These are phyloP conservation scores for Scheffersomyces quercinus DNA, from an alignment of 1,139 yeast genomes.

Conservation along the genomic window DNA sequence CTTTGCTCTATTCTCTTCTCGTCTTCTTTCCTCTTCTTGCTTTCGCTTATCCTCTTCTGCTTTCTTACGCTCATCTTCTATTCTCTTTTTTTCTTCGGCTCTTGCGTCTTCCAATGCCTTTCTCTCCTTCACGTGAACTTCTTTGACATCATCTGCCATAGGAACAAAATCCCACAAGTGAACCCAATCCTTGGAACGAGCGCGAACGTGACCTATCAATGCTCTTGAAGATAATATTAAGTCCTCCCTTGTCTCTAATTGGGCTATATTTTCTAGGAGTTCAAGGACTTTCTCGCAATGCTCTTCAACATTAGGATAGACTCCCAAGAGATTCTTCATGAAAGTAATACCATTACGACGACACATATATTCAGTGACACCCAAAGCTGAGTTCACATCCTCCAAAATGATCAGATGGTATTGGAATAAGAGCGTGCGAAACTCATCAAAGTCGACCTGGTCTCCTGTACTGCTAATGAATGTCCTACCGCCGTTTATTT, in stretches of 20 bases:
- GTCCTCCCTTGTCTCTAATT: constrained; percentile 72
- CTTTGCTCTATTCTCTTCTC: constrained; percentile 17
- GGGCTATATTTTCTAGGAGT: constrained; percentile 49
- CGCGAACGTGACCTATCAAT: constrained; percentile 67
- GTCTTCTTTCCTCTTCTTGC: constrained; percentile 22
- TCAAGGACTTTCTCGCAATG: constrained; percentile 60
- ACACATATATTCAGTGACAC: constrained; percentile 70
- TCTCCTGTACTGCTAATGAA: constrained; percentile 11
- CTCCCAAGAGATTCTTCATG: constrained; percentile 63
- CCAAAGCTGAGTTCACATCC: constrained; percentile 51
- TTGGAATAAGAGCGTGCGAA: constrained; percentile 45
- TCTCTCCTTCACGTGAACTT: constrained; percentile 21
- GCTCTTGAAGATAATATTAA: constrained; percentile 79
- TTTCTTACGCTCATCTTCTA: constrained; percentile 13
- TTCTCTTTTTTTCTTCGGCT: constrained; percentile 12
- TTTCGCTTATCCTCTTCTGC: constrained; percentile 12
- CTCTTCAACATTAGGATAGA: constrained; percentile 68
- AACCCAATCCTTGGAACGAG: constrained; percentile 58
- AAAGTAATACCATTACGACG: constrained; percentile 80
- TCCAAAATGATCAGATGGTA: constrained; percentile 56
- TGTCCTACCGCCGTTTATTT: constrained; percentile 3
- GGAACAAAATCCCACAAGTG: constrained; percentile 58
- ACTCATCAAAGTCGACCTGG: constrained; percentile 31
- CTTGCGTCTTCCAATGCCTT: constrained; percentile 17
- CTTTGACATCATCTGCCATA: constrained; percentile 36